Conservation (phyloP, 1,139 yeast genomes). For the Diutina sp. region DNA sequence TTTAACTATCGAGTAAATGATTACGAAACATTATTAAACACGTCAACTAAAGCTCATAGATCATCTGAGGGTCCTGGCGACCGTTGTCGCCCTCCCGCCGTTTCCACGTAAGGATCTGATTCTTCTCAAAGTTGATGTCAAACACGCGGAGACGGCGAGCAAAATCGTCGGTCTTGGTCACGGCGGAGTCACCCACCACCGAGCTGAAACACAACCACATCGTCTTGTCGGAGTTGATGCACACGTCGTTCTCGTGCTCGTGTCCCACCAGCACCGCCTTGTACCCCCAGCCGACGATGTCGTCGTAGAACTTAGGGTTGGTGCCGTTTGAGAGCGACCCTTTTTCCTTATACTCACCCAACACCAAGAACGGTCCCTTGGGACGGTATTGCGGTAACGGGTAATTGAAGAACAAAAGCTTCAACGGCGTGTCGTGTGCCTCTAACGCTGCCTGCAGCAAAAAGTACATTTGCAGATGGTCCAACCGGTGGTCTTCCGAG, state of each 20-base stretch:
- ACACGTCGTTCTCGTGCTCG: conserved; percentile 45
- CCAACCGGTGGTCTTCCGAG: conserved; percentile 3
- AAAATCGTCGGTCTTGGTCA: background rate
- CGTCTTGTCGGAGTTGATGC: conserved; percentile 13
- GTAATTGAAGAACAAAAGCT: conserved; percentile 33
- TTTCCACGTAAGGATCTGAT: background rate
- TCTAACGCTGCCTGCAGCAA: conserved; percentile 4
- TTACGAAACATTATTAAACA: background rate
- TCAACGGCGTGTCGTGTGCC: conserved; percentile 9
- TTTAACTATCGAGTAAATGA: background rate
- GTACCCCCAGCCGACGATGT: conserved; percentile 17
- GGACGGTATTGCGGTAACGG: conserved; percentile 44
- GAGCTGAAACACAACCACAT: conserved; percentile 60
- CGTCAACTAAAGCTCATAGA: background rate
- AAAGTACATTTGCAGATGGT: conserved; percentile 5
- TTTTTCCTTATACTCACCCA: conserved; percentile 37
- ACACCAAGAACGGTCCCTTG: conserved; percentile 29
- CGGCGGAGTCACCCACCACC: conserved; percentile 1
- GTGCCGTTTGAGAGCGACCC: conserved; percentile 15
- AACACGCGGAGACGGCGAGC: background rate
- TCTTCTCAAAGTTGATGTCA: background rate
- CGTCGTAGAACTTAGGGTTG: conserved; percentile 21
- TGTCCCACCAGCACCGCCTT: conserved; percentile 39
- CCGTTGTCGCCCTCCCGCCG: background rate
- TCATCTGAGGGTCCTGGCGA: background rate